These are phyloP conservation scores for Pseudoneurospora amorphoporcata DNA, from an alignment of 495 filamentous ascomycete genomes.

Conservation along the genomic window DNA sequence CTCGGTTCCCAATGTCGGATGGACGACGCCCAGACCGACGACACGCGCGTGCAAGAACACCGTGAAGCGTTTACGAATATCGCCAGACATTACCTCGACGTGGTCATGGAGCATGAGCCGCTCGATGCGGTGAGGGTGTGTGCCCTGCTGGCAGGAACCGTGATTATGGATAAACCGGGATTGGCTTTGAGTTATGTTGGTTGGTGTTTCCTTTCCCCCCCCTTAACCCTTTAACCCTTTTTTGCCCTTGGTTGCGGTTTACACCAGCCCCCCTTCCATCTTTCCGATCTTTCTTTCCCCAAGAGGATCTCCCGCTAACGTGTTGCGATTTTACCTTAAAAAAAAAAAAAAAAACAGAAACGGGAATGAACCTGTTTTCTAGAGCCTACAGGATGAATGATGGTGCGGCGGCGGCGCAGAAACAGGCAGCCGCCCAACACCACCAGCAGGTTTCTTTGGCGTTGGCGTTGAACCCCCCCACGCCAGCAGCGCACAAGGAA, in stretches of 20 bases:
- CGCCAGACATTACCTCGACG: neutral
- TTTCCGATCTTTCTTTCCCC: neutral
- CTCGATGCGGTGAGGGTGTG: neutral
- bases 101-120: neutral
- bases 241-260: neutral
- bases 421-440: neutral
- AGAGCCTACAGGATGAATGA: neutral
- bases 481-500: neutral
- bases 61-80: neutral
- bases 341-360: neutral
- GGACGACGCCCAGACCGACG: neutral
- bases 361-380: neutral
- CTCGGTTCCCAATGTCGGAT: neutral
- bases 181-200: neutral
- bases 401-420: neutral
- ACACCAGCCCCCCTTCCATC: neutral
- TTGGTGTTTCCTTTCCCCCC: neutral
- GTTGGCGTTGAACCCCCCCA: too few relatives aligned
- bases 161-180: neutral
- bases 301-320: neutral
- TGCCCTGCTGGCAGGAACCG: neutral
- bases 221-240: too few relatives aligned
- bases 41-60: neutral
- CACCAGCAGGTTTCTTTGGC: neutral
- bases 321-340: neutral